Base-by-base conservation (phyloP, 441 rosid species). In the Adansonia grandidieri region DNA sequence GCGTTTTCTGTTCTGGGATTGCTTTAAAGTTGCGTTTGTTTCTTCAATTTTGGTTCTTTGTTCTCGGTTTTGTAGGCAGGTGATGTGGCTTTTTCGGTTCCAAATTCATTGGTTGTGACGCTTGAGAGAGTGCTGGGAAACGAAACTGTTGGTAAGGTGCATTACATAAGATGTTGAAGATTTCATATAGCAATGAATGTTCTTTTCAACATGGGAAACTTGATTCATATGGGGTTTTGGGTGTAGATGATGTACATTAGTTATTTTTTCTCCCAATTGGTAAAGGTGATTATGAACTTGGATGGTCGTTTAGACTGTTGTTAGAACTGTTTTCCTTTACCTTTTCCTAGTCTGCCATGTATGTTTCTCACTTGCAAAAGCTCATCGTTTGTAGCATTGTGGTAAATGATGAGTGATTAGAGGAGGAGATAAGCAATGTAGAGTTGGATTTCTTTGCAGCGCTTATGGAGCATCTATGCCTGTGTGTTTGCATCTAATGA, bases 71-170 rank as follows among this genome's bases (percentile, higher is more conserved):
- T 79, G 53, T 87, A 96, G 97, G 92, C 84, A 15, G 97, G 94
- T 19, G 99, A 91, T 76, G 95, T 89, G 67, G 98, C 92, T 11
- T 91, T 92, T 84, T 92, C 93, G 5, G 97, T 96, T 77, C 97
- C 97, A 9, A 85, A 90, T 81, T 89, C 97, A 6, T 82, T 96
- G 83, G 94, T 95, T 61, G 99, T 93, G 80, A 93, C 99, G 32
- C 92, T 96, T 3, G 98, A 93, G 85, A 90, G 99, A 89, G 99
- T 95, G 5, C 73, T 95, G 82, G 99, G 98, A 66, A 95, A 95
- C 77, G 97, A 95, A 89, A 90, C 91, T 76, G 81, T 95, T 73
- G 99, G 99, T 95, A 92, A 84, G 84, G 81, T 80, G 81, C 85
- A 71, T 58, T 68, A 10, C 37, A 37, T 54, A 8, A 9, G 32